Evolutionary conservation across 2,329 filamentous ascomycete species (phyloP).

Genomic region (Phaeophleospora eucalypticola): DNA sequence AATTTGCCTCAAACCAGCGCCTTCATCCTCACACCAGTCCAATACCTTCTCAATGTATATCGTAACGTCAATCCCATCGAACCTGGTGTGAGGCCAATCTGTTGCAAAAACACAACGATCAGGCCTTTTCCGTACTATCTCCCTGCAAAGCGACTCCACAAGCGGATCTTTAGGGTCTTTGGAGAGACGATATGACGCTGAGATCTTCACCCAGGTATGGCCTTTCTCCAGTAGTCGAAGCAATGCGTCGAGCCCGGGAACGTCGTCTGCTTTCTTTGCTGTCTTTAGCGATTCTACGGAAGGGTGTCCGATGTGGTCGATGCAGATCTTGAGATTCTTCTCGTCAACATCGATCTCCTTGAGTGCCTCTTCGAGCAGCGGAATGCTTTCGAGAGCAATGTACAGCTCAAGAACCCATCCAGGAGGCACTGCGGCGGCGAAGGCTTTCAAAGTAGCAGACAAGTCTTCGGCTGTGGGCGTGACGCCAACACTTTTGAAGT

Average conservation of each 20-base stretch:
- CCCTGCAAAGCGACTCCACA: constrained; percentile 43
- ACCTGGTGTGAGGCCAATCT: constrained; percentile 63
- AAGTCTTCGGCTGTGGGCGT: constrained; percentile 41
- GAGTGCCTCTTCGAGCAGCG: constrained; percentile 48
- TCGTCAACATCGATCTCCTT: constrained; percentile 42
- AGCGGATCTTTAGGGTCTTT: constrained; percentile 32
- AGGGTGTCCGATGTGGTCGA: constrained; percentile 56
- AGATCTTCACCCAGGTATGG: constrained; percentile 55
- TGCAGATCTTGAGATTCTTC: constrained; percentile 50
- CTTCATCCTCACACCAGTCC: constrained; percentile 49
- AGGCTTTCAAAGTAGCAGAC: constrained; percentile 40
- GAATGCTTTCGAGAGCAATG: constrained; percentile 50
- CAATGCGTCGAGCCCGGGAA: constrained; percentile 50
- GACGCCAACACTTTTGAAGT: constrained; percentile 51
- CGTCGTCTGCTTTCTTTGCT: constrained; percentile 34
- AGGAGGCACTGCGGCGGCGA: constrained; percentile 49
- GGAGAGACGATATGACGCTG: constrained; percentile 55
- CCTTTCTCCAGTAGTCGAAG: constrained; percentile 46
- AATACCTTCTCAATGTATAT: constrained; percentile 54
- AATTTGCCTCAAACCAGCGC: constrained; percentile 45
- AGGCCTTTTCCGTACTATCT: constrained; percentile 46
- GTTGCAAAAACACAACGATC: constrained; percentile 55
- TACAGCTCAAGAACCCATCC: constrained; percentile 59
- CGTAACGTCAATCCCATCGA: constrained; percentile 53
- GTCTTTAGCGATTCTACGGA: constrained; percentile 6